These are phyloP conservation scores for Aureobasidium sp. DNA, from an alignment of 2,329 filamentous ascomycete species.

Conservation along the genomic window DNA sequence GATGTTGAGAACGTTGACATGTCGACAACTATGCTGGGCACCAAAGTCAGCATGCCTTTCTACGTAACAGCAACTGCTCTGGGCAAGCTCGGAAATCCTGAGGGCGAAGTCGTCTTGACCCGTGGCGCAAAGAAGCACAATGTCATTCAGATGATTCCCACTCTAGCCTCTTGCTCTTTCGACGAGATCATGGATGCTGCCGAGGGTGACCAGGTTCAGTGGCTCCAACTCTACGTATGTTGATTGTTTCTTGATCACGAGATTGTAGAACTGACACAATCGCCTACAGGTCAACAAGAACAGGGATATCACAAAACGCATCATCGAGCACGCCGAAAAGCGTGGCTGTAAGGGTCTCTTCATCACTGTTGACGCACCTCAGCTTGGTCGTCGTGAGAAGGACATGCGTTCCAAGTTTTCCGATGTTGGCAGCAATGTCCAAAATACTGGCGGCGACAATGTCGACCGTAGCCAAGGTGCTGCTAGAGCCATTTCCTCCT, in stretches of 20 bases:
- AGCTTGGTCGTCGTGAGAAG: slow-evolving; percentile 90
- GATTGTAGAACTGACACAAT: not conserved
- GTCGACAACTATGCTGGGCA: slow-evolving; percentile 87
- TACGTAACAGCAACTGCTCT: slow-evolving; percentile 95
- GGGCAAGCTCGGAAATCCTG: slow-evolving; percentile 86
- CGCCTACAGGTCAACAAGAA: slow-evolving; percentile 66
- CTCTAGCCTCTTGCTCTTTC: slow-evolving; percentile 90
- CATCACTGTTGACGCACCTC: slow-evolving; percentile 96
- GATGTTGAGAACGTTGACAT: slow-evolving; percentile 84
- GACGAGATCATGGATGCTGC: slow-evolving; percentile 91
- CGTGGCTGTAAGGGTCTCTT: slow-evolving; percentile 93
- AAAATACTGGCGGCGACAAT: slow-evolving; percentile 53
- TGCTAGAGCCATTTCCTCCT: slow-evolving; percentile 86
- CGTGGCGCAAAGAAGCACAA: slow-evolving; percentile 75
- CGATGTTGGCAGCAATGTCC: slow-evolving; percentile 75
- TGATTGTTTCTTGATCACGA: too few relatives aligned
- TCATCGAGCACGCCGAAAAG: slow-evolving; percentile 83
- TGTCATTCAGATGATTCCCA: slow-evolving; percentile 97
- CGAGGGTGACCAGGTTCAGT: slow-evolving; percentile 75
- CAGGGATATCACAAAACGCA: slow-evolving; percentile 77
- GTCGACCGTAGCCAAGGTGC: slow-evolving; percentile 88
- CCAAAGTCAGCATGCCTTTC: slow-evolving; percentile 75
- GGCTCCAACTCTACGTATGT: slow-evolving; percentile 78
- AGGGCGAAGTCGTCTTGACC: slow-evolving; percentile 89
- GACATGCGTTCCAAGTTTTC: slow-evolving; percentile 80